Evolutionary conservation across 2,329 filamentous ascomycete species (phyloP), one percentile per base, ranked within the genome.

Genomic region (Onygenales sp.): DNA sequence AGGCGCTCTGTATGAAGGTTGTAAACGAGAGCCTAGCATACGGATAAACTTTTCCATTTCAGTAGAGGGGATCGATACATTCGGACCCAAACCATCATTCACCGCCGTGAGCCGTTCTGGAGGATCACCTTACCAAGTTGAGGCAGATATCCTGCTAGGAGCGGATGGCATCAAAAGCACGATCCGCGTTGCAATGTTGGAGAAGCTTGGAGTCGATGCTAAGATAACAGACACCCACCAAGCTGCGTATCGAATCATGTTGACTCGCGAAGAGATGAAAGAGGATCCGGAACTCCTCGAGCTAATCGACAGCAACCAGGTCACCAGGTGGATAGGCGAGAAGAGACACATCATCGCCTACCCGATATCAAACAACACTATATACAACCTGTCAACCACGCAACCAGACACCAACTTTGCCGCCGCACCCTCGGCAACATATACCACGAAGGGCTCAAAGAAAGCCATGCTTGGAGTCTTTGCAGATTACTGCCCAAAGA

Each of bases 321-420:
- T 82, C 0, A 79, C 78, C 1, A 75, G 83, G 43, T 86, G 81
- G 79, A 84, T 86, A 49, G 83, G 83, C 14, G 77, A 79, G 55
- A 80, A 80, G 62, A 75, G 81, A 3, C 84, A 86, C 59, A 81
- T 85, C 57, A 86, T 87, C 63, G 83, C 81, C 1, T 86, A 86
- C 61, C 78, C 83, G 0, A 77, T 87, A 32, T 76, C 78, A 54
- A 75, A 76, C 58, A 82, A 85, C 61, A 75, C 75, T 11, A 79
- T 86, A 54, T 86, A 86, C 72, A 87, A 87, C 67, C 68, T 87
- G 44, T 82, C 78, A 11, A 84, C 82, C 2, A 73, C 78, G 0
- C 83, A 86, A 56, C 80, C 81, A 0, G 80, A 84, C 55, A 72
- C 68, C 33, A 79, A 84, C 62, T 83, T 83, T 58, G 78, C 81